phyloP scores from a whole-genome alignment of 2,329 filamentous ascomycete genomes.

The Talaromyces amestolkiae region DNA sequence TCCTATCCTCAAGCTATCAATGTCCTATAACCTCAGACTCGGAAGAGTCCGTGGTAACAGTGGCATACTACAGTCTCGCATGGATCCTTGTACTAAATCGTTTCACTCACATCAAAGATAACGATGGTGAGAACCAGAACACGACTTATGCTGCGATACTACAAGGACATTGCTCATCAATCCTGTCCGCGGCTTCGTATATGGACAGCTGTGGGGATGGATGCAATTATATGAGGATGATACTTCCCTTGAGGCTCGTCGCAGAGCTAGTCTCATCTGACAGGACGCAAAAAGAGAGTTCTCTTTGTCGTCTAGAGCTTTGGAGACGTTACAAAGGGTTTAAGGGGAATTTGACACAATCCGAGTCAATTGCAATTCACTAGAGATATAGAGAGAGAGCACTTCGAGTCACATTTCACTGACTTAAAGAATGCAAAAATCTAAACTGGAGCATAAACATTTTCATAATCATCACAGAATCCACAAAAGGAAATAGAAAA shows the following conservation, averaged over 20 bases:
- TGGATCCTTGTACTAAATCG: not conserved
- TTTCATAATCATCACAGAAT: constrained; percentile 12
- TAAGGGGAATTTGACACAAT: not conserved
- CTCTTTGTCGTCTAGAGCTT: not conserved
- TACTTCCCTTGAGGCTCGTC: not conserved
- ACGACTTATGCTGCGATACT: too few species aligned
- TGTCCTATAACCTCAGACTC: too few species aligned
- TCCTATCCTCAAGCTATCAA: not conserved
- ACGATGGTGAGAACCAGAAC: too few species aligned
- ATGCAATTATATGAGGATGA: not conserved
- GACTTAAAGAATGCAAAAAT: not conserved
- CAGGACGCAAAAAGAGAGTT: not conserved
- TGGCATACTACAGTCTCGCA: constrained; percentile 1
- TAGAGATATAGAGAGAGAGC: not conserved
- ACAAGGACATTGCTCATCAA: not conserved
- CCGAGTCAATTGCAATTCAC: not conserved
- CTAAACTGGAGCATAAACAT: not conserved
- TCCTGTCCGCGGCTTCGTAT: not conserved
- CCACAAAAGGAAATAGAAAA: not conserved
- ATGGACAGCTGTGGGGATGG: constrained; percentile 2
- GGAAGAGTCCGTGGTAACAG: not conserved
- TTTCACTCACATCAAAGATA: too few species aligned
- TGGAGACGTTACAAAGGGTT: not conserved
- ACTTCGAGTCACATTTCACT: not conserved
- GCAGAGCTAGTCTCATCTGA: not conserved